Base-by-base conservation (phyloP, 73 alveolate genomes). In the Chromera velia region DNA sequence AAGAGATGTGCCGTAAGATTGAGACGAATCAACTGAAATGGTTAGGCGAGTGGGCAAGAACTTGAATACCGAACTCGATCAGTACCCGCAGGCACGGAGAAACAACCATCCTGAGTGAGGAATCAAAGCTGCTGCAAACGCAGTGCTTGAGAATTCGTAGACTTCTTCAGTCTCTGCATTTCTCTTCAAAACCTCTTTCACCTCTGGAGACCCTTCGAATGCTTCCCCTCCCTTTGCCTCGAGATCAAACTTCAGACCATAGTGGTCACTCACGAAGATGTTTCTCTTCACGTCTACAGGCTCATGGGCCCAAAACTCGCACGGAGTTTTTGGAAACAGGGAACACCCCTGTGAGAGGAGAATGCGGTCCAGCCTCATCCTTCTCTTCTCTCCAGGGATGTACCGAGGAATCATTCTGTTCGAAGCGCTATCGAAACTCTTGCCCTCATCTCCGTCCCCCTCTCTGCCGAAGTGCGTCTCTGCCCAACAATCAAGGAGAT, bases 381-480 rank as follows among this genome's bases (percentile, higher is more conserved):
- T 66, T 0, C 73, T 33, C 45, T 17, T 30, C 73, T 66, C 73
- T 9, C 73, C 73, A 28, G 73, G 73, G 45, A 66, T 66, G 73
- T 66, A 66, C 46, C 73, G 73, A 28, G 73, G 73, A 24, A 66
- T 66, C 73, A 66, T 66, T 26, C 46, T 24, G 34, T 66, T 66
- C 45, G 18, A 9, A 27, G 6, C 73, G 9, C 46, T 40, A 17
- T 66, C 73, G 29, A 66, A 66, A 24, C 46, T 66, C 28, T 10
- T 29, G 29, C 73, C 73, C 26, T 33, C 46, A n/a, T 66, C 6
- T 30, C 24, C n/a, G 34, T 66, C 73, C n/a, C 46, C 73, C n/a
- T 33, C 28, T 29, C 18, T 27, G 73, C 73, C 34, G n/a, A 66
- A 28, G 26, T 66, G 73, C 13, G 73, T 66, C 40, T 66, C 73